phyloP scores from a whole-genome alignment of 2,329 filamentous ascomycete species.

The Bipolaris victoriae region DNA sequence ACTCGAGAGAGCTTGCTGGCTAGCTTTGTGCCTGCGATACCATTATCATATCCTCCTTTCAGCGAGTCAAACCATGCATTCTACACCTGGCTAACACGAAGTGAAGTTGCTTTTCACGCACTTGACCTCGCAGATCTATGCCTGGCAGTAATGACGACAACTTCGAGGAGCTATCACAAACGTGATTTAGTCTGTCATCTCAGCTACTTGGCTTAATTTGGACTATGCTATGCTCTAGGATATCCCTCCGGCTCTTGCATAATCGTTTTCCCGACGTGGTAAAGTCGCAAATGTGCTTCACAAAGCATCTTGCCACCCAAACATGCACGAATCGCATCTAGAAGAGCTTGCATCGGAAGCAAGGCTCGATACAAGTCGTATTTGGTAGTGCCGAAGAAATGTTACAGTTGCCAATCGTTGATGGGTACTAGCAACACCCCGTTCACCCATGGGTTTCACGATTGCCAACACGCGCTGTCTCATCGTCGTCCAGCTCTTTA shows the following conservation, averaged over 20 bases:
- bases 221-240: background rate
- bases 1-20: background rate
- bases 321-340: background rate
- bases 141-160: background rate
- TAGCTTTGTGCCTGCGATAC: slow-evolving; percentile 30
- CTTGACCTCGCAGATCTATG: background rate
- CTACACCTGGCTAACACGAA: background rate
- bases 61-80: background rate
- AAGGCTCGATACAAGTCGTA: background rate
- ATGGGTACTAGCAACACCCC: slow-evolving; percentile 13
- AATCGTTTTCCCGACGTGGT: background rate
- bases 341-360: background rate
- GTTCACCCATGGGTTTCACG: slow-evolving; percentile 12
- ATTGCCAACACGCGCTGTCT: slow-evolving; percentile 26
- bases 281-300: background rate
- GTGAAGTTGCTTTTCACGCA: slow-evolving; percentile 17
- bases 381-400: background rate
- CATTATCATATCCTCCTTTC: slow-evolving; percentile 25
- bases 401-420: background rate
- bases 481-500: slow-evolving; percentile 24
- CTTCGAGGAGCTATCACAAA: background rate
- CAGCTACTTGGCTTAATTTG: background rate
- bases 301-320: background rate
- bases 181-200: background rate
- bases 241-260: background rate